Percentiles rank a stretch among this genome's conserved stretches.
Conservation (phyloP, 2,329 filamentous ascomycete genomes). For the Scortechinia acanthostroma region DNA sequence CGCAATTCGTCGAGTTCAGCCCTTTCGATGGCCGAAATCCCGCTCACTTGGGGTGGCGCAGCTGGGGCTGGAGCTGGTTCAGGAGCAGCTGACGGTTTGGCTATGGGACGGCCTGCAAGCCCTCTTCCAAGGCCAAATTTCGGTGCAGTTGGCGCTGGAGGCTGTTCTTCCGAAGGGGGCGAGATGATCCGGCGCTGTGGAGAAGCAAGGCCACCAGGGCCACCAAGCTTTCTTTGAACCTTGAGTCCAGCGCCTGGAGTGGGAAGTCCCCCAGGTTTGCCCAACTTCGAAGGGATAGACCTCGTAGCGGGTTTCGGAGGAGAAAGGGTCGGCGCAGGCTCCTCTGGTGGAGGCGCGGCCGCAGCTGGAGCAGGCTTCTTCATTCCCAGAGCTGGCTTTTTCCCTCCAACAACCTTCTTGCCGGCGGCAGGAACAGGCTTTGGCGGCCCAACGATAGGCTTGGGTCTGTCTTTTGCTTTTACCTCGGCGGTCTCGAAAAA, state of each 20-base stretch:
- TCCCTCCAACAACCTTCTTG: constrained; percentile 42
- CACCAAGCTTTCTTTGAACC: constrained; percentile 35
- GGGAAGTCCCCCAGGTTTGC: constrained; percentile 11
- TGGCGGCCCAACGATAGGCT: constrained; percentile 55
- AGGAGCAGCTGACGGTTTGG: constrained; percentile 56
- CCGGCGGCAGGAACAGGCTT: constrained; percentile 33
- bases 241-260: constrained; percentile 46
- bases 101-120: constrained; percentile 76
- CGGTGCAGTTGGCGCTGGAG: constrained; percentile 45
- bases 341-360: constrained; percentile 19
- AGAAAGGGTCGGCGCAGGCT: not conserved
- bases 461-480: constrained; percentile 86
- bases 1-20: constrained; percentile 89
- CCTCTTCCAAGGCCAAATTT: constrained; percentile 69
- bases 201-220: constrained; percentile 43
- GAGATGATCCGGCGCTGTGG: constrained; percentile 35
- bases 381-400: constrained; percentile 33
- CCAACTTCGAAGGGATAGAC: constrained; percentile 5
- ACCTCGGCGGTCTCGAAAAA: constrained; percentile 77
- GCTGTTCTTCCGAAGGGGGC: constrained; percentile 47
- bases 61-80: constrained; percentile 40
- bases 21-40: constrained; percentile 72
- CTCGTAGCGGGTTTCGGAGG: not conserved
- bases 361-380: constrained; percentile 33
- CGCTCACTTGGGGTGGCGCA: constrained; percentile 52